Conservation (phyloP, 495 filamentous ascomycete genomes). For the Penicillium canariense region DNA sequence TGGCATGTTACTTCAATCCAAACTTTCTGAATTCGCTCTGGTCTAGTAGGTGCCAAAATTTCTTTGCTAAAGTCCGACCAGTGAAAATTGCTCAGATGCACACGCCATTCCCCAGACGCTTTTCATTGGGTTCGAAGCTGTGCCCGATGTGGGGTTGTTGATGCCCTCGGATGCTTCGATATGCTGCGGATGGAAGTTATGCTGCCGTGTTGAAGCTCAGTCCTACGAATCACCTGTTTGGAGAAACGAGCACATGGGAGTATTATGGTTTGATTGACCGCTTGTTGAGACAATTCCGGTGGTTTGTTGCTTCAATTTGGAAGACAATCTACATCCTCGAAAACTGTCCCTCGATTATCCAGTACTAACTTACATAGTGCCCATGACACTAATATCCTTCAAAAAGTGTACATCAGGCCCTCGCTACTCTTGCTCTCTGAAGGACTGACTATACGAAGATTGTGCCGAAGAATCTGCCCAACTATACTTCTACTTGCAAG, state of each 20-base stretch:
- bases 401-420: conserved; percentile 18
- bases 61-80: background rate
- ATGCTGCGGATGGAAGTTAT: no score
- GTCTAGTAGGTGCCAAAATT: background rate
- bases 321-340: background rate
- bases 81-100: no score
- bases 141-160: no score
- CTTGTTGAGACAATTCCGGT: no score
- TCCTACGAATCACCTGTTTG: background rate
- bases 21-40: background rate
- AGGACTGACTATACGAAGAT: conserved; percentile 15
- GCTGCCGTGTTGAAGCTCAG: no score
- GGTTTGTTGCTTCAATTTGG: background rate
- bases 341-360: no score
- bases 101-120: no score
- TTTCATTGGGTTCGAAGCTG: no score
- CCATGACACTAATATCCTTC: conserved; percentile 6
- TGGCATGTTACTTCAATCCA: background rate
- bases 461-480: conserved; percentile 12
- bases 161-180: no score
- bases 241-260: background rate
- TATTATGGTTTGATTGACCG: background rate
- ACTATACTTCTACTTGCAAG: conserved; percentile 13
- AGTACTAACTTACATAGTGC: background rate
- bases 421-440: conserved; percentile 24